Evolutionary conservation across 371 early-diverging fungal genomes (phyloP).

Genomic region (Mucor piriformis): DNA sequence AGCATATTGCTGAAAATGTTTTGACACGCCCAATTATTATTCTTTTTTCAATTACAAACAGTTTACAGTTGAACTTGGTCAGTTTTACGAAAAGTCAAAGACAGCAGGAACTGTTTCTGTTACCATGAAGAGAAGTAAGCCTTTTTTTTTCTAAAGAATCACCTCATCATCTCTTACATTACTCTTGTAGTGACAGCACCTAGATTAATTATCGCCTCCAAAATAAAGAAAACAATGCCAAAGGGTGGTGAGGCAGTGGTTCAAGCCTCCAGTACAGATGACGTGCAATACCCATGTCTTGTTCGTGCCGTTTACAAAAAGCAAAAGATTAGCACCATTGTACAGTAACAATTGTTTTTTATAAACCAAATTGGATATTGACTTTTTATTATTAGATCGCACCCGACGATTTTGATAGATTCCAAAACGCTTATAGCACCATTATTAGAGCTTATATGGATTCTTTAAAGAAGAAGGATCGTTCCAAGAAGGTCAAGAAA

Average conservation of each 20-base stretch:
- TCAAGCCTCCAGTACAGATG: slow-evolving; percentile 13
- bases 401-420: slow-evolving; percentile 41
- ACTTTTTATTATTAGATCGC: slow-evolving; percentile 29
- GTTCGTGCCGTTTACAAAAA: slow-evolving; percentile 46
- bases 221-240: slow-evolving; percentile 40
- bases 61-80: slow-evolving; percentile 54
- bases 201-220: slow-evolving; percentile 27
- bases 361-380: neutral
- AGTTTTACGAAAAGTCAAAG: slow-evolving; percentile 44
- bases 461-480: slow-evolving; percentile 52
- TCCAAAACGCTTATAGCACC: slow-evolving; percentile 47
- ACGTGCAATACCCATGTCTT: slow-evolving; percentile 40
- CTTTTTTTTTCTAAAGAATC: too few relatives aligned
- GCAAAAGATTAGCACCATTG: slow-evolving; percentile 48
- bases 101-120: slow-evolving; percentile 47
- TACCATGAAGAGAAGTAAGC: slow-evolving; percentile 56
- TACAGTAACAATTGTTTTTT: slow-evolving; percentile 11
- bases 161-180: too few relatives aligned
- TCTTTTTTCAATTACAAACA: slow-evolving; percentile 3
- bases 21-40: too few relatives aligned
- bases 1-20: slow-evolving; percentile 6
- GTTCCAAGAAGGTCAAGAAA: slow-evolving; percentile 45
- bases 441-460: slow-evolving; percentile 55
- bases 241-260: slow-evolving; percentile 36
- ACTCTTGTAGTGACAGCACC: slow-evolving; percentile 48